Percentiles rank a stretch among this genome's conserved stretches.
Conservation (phyloP, 495 filamentous ascomycete genomes). For the Daldinia decipiens region DNA sequence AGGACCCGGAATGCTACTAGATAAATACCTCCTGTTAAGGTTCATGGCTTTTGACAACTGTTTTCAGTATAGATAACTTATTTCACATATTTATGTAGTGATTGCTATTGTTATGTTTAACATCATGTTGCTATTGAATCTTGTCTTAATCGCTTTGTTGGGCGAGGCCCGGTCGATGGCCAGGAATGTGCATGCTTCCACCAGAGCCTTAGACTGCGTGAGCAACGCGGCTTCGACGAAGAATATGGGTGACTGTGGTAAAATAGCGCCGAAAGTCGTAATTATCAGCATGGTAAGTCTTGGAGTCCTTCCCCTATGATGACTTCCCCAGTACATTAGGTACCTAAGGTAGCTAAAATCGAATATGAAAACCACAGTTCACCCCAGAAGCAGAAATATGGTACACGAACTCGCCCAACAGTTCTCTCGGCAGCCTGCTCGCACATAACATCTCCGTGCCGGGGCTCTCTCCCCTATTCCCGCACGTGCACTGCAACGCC, state of each 20-base stretch:
- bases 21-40: neutral
- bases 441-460: neutral
- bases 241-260: neutral
- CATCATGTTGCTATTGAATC: neutral
- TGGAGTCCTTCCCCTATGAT: too few relatives aligned
- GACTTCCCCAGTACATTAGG: too few relatives aligned
- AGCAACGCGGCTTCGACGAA: neutral
- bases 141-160: neutral
- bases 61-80: too few relatives aligned
- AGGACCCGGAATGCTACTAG: neutral
- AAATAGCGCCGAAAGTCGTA: neutral
- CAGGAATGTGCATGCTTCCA: neutral
- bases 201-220: too few relatives aligned
- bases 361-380: neutral
- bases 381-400: neutral
- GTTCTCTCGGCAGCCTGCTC: neutral
- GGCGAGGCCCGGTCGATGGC: neutral
- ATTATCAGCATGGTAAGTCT: slow-evolving; percentile 1
- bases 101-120: neutral
- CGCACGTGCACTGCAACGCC: neutral
- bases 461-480: neutral
- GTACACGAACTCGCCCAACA: neutral
- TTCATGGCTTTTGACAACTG: neutral
- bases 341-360: neutral
- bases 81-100: too few relatives aligned